Conservation (phyloP, 176 grass and related monocot species). For the Oryza glumipatula region DNA sequence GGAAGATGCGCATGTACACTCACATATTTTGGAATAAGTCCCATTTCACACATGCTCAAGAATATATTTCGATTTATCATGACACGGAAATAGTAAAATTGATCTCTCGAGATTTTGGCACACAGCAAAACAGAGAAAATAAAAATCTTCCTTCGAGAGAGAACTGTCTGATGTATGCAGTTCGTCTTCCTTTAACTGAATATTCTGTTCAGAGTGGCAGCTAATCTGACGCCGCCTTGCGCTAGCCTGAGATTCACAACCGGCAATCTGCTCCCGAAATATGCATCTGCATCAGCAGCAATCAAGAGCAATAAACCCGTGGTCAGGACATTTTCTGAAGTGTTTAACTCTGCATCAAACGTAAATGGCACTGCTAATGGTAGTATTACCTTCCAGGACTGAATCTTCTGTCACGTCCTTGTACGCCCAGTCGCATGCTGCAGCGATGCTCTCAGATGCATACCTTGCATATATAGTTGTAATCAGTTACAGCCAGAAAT, state of each 20-base stretch:
- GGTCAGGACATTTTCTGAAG: background rate
- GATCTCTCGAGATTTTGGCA: background rate
- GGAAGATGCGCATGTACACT: no score
- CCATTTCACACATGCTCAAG: background rate
- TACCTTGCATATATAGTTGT: constrained; percentile 39
- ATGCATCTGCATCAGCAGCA: constrained; percentile 51
- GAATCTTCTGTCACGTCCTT: constrained; percentile 49
- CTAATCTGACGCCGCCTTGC: constrained; percentile 57
- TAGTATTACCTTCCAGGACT: constrained; percentile 37
- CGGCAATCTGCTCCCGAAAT: constrained; percentile 62
- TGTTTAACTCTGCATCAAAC: background rate
- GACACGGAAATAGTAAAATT: background rate
- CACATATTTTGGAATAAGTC: no score
- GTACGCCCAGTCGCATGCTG: constrained; percentile 72
- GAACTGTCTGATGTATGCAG: background rate
- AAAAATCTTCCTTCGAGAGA: background rate
- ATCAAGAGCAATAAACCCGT: background rate
- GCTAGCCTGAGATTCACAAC: constrained; percentile 58
- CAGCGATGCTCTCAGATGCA: constrained; percentile 62
- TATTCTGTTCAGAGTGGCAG: constrained; percentile 67
- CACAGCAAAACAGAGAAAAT: background rate
- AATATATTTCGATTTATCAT: background rate
- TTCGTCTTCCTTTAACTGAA: constrained; percentile 23
- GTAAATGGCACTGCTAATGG: background rate
- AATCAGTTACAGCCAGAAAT: constrained; percentile 2